Base-by-base conservation (phyloP, 1,284 basidiomycete genomes). In the Porodaedalea pini region DNA sequence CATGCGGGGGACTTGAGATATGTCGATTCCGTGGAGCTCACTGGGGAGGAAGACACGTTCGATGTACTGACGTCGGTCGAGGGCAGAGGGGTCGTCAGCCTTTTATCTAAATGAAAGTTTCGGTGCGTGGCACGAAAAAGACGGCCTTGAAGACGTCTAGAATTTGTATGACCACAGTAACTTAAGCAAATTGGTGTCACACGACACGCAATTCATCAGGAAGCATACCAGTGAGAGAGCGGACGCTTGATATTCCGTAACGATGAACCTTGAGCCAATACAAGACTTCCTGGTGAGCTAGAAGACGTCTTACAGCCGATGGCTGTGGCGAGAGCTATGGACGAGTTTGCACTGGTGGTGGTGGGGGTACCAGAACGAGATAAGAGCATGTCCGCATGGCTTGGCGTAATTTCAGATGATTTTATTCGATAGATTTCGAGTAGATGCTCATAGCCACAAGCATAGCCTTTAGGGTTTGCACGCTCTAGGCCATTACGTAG, bases 121-220 rank as follows among this genome's bases (percentile, higher is more conserved):
- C 36, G 13, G 11, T 17, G 31, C 2, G 27, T 17, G 45, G 45
- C 15, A 25, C n/a, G 25, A 29, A 15, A 13, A 27, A 34, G 6
- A 6, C 32, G 27, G 11, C 21, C 13, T 15, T 32, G 10, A 15
- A 32, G n/a, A 31, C 17, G 10, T 27, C 32, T 34, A 34, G 32
- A 34, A n/a, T n/a, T n/a, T n/a, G n/a, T n/a, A n/a, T 34, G 32
- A 34, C 32, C 7, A 34, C 13, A 47, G 31, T 47, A 31, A 25
- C 7, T 47, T n/a, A 15, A 47, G 45, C 29, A 31, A 47, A 25
- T 29, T 47, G 23, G 45, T 29, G 45, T 47, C 45, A 47, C 45
- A 47, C 45, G 45, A 47, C 45, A 47, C 45, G 45, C 45, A 47
- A 47, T 47, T 47, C 45, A 47, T 19, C 45, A 25, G 8, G 45